phyloP scores from a whole-genome alignment of 202 grass and related monocot species.

The Dendrocalamus latiflorus region DNA sequence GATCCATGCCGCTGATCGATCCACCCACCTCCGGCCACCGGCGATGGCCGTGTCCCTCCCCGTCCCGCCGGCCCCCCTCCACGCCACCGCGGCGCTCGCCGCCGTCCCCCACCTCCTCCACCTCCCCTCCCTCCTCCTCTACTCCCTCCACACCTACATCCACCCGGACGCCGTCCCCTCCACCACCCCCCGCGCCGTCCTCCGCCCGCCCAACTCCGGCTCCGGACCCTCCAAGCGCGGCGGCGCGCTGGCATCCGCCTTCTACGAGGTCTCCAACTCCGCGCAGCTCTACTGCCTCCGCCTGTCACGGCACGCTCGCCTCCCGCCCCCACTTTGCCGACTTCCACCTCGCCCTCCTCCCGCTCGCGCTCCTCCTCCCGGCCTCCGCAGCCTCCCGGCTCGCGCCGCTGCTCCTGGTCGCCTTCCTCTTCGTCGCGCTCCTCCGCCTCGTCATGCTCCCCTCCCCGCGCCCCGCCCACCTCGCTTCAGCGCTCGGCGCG shows the following conservation, averaged over 20 bases:
- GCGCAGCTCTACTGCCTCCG: slow-evolving; percentile 56
- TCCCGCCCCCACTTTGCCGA: slow-evolving; percentile 55
- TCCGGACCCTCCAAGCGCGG: slow-evolving; percentile 24
- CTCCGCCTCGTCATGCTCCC: slow-evolving; percentile 41
- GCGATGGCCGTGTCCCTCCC: slow-evolving; percentile 31
- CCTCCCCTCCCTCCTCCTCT: slow-evolving; percentile 50
- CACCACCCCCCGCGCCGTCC: slow-evolving; percentile 43
- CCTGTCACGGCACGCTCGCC: slow-evolving; percentile 45
- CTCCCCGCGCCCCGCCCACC: slow-evolving; percentile 27
- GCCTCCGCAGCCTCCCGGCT: background rate
- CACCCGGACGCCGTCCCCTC: slow-evolving; percentile 56
- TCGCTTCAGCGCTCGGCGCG: slow-evolving; percentile 33
- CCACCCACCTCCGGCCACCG: slow-evolving; percentile 33
- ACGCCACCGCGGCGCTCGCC: background rate
- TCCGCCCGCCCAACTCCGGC: slow-evolving; percentile 36
- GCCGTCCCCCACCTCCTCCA: slow-evolving; percentile 40
- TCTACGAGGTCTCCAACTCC: slow-evolving; percentile 41
- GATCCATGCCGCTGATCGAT: slow-evolving; percentile 38
- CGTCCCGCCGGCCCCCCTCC: slow-evolving; percentile 19
- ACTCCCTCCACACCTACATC: slow-evolving; percentile 62
- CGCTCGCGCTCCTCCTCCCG: slow-evolving; percentile 31
- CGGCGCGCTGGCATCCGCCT: slow-evolving; percentile 10
- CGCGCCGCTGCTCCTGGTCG: slow-evolving; percentile 38
- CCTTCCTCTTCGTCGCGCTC: slow-evolving; percentile 49
- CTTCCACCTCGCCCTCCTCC: slow-evolving; percentile 48